Conservation (phyloP, 2,329 filamentous ascomycete genomes). For the Colletotrichum lindemuthianum region DNA sequence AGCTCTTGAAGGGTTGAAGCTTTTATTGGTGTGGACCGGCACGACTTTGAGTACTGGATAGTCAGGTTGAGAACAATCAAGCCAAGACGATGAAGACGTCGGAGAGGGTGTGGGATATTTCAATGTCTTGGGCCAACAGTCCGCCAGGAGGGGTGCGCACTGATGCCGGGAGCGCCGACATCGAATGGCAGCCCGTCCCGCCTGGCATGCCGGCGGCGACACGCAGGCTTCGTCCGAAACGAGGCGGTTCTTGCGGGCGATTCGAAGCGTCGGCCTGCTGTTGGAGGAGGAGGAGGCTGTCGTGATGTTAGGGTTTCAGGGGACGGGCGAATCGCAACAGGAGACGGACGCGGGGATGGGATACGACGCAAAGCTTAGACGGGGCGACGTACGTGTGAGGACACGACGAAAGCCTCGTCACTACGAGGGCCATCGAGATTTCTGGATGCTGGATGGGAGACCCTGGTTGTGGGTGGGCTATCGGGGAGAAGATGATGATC, state of each 20-base stretch:
- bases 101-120: constrained; percentile 18
- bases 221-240: constrained; percentile 6
- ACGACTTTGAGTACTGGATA: background rate
- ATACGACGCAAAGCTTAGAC: background rate
- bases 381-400: no score
- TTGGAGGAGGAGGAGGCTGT: background rate
- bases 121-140: constrained; percentile 2
- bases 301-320: constrained; percentile 12
- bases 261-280: background rate
- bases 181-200: constrained; percentile 21
- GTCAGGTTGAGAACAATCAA: background rate
- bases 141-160: background rate
- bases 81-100: background rate
- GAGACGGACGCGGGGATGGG: background rate
- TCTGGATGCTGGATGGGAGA: background rate
- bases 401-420: background rate
- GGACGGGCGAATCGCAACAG: constrained; percentile 19
- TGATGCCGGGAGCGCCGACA: constrained; percentile 15
- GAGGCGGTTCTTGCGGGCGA: constrained; percentile 3
- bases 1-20: constrained; percentile 13
- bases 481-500: constrained; percentile 4
- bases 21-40: constrained; percentile 7
- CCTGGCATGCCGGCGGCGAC: constrained; percentile 19
- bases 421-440: no score
- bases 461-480: background rate